Conservation (phyloP, 1,284 basidiomycete genomes). For the Tremellales sp. region DNA sequence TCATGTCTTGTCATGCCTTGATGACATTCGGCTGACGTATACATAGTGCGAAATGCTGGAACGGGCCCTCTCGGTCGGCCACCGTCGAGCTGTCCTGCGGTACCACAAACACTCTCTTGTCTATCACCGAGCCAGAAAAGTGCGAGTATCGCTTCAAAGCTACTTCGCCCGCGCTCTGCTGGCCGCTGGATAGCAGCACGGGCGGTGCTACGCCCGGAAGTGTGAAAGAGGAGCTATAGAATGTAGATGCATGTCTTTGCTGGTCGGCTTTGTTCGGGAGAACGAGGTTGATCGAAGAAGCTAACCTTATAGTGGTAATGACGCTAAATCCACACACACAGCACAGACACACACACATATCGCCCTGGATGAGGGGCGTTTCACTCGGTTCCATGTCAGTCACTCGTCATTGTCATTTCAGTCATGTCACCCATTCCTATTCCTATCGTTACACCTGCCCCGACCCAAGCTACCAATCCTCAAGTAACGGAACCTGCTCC, state of each 20-base stretch:
- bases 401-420: no score
- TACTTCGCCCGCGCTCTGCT: constrained; percentile 84
- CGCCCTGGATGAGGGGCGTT: no score
- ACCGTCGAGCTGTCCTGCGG: constrained; percentile 73
- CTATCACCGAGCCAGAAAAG: constrained; percentile 88
- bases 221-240: constrained; percentile 7
- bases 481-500: no score
- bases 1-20: not conserved
- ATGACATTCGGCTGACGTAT: constrained; percentile 56
- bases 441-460: no score
- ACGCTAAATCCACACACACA: no score
- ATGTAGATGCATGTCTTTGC: not conserved
- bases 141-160: constrained; percentile 91
- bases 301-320: no score
- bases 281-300: no score
- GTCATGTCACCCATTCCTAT: no score
- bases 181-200: constrained; percentile 57
- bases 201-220: constrained; percentile 44
- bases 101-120: constrained; percentile 73
- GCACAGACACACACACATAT: no score
- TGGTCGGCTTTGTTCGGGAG: no score
- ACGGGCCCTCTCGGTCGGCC: constrained; percentile 69
- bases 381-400: no score
- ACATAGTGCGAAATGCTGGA: constrained; percentile 78
- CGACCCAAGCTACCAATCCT: no score